Base-by-base conservation (phyloP, 352 stramenopile genomes). In the Plasmopara halstedii region DNA sequence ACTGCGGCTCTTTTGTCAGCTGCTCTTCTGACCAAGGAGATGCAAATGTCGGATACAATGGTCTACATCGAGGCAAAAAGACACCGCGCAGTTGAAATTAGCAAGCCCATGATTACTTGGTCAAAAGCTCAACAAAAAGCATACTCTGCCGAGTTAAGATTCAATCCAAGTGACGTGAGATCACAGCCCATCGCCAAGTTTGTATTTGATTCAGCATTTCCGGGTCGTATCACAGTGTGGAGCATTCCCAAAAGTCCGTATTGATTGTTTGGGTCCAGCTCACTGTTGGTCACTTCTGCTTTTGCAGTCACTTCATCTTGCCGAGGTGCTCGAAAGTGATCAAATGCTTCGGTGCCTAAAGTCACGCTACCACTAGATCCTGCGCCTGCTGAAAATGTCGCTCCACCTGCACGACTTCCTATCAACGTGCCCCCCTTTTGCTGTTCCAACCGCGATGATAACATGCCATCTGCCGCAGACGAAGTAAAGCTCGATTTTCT, bases 111-210 rank as follows among this genome's bases (percentile, higher is more conserved):
- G 3, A 29, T 29, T 29, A 29, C 25, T 29, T 29, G 25, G 3
- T 29, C 11, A 29, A 29, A 29, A 4, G 11, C 6, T 29, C 25
- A 7, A 7, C 29, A 4, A n/a, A 0, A 4, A 37, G n/a, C 40
- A 41, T 78, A 88, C 77, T 93, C 81, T 57, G 78, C 64, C 11
- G 75, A 74, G 54, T 93, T 93, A 43, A 93, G 68, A 56, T 93
- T 90, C 44, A 93, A 63, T 15, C 81, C 81, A 14, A 93, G 61
- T 14, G 78, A 85, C 38, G 78, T 93, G 19, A 93, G 61, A 54
- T 93, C 81, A 45, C 68, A 85, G 22, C 78, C 78, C 64, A 88
- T 84, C 4, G 78, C 62, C 34, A 89, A 48, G 46, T 82, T 88
- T 53, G 84, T 85, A 59, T 83, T 85, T 17, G 70, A 52, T 38